Evolutionary conservation across 176 grass and related monocot species (phyloP), one percentile per base, ranked within the genome.

Genomic region (Ensete ventricosum): DNA sequence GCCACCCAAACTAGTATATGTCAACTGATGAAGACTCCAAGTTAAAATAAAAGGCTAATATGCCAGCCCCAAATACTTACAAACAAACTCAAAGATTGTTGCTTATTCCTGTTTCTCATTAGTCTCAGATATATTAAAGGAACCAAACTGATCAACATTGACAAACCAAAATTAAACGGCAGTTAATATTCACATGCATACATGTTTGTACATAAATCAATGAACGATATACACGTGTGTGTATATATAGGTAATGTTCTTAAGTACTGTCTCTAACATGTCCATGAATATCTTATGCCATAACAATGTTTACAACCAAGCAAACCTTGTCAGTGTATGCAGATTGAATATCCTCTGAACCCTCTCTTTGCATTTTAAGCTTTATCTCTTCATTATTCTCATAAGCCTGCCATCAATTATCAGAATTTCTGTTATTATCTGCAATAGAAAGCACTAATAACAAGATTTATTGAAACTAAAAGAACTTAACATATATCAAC

Each of bases 361-460:
- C 90, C 43, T 89, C 84, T 73, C 75, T 79, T 73, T 87, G 84
- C 22, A 78, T 82, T 89, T 77, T 92, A 84, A 67, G 73, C 72
- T 88, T 86, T 72, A 67, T 78, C 72, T 93, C 89, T 75, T 90
- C 95, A 58, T 89, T 93, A 60, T 85, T 98, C 71, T 93, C 90
- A 24, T 82, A 75, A 16, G 90, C 90, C 90, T 98, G 84, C 51
- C 69, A 78, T 65, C 62, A 54, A 90, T 52, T 29, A 83, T 70
- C 48, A 77, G 4, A 82, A 58, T 67, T 72, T 26, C 9, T 65
- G 20, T 26, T 14, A 25, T 16, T 23, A 65, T 52, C 27, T 16
- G 6, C n/a, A 11, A 53, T 52, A 64, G 11, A 17, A 43, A 66
- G 49, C 11, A 21, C 19, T 29, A 14, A 55, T 14, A 52, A 16